Percentiles rank a stretch among this genome's conserved stretches.
phyloP scores from a whole-genome alignment of 768 basidiomycete species.

The Cyclocybe cylindracea region DNA sequence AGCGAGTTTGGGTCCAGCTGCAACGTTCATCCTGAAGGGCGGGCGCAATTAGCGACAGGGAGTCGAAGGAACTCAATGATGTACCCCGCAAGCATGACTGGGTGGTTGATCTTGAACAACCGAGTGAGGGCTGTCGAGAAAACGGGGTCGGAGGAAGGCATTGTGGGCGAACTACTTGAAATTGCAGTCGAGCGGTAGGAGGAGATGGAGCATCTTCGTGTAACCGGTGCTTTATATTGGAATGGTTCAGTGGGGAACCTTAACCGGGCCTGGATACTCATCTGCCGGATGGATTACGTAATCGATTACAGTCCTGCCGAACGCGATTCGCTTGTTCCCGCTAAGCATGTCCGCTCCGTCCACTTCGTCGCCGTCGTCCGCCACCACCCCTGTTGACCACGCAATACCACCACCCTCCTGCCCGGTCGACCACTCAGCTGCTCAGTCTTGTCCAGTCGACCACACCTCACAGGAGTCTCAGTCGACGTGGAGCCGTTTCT shows the following conservation, averaged over 20 bases:
- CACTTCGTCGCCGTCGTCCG: conserved; percentile 26
- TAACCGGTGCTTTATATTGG: not conserved
- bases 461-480: conserved; percentile 27
- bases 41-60: not conserved
- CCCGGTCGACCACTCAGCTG: conserved; percentile 61
- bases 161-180: conserved; percentile 25
- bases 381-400: conserved; percentile 10
- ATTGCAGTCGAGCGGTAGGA: not conserved
- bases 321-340: not conserved
- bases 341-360: conserved; percentile 24
- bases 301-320: not conserved
- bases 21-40: conserved; percentile 73
- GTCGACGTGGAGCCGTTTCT: conserved; percentile 45
- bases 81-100: conserved; percentile 79
- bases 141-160: conserved; percentile 67
- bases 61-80: conserved; percentile 14
- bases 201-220: not conserved
- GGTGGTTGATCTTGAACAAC: conserved; percentile 78
- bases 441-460: conserved; percentile 39
- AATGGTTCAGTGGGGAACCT: not conserved
- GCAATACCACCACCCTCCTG: conserved; percentile 29
- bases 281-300: conserved; percentile 16
- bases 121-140: conserved; percentile 76
- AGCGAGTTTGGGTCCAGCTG: conserved; percentile 81
- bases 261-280: conserved; percentile 4